phyloP scores from a whole-genome alignment of 306 rosid species.

The Pueraria montana region DNA sequence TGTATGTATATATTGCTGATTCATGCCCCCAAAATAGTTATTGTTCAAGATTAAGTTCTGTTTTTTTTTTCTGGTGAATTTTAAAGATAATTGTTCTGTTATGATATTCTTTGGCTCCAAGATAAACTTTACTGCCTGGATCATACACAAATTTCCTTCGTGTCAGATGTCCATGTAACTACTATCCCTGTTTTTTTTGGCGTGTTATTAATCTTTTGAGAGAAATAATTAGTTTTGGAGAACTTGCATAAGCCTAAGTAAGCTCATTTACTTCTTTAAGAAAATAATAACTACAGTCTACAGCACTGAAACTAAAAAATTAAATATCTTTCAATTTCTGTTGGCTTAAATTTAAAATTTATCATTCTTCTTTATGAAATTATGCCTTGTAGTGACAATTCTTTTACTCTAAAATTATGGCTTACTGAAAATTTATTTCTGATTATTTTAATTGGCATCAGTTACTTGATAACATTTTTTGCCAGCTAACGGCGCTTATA shows the following conservation, averaged over 20 bases:
- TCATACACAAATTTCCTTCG: no score
- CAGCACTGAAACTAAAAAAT: conserved; percentile 27
- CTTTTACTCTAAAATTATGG: conserved; percentile 2
- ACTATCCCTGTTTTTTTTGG: no score
- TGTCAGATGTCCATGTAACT: no score
- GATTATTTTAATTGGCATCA: conserved; percentile 33
- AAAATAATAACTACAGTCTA: neutral
- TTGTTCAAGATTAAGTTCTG: conserved; percentile 1
- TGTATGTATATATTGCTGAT: neutral
- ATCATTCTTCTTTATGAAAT: conserved; percentile 5
- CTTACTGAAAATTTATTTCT: neutral
- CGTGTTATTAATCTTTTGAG: no score
- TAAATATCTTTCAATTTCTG: conserved; percentile 26
- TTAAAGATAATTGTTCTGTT: no score
- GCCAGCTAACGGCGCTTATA: conserved; percentile 5
- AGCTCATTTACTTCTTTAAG: neutral
- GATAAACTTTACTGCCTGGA: no score
- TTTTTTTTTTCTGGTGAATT: no score
- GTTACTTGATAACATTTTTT: conserved; percentile 25
- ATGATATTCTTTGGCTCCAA: no score
- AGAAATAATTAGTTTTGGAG: no score
- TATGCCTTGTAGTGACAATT: conserved; percentile 9
- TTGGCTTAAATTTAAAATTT: conserved; percentile 14
- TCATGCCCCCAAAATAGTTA: conserved; percentile 11
- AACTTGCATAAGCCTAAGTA: no score